Conservation (phyloP, 2,329 filamentous ascomycete genomes). For the Elsinoe ampelina region DNA sequence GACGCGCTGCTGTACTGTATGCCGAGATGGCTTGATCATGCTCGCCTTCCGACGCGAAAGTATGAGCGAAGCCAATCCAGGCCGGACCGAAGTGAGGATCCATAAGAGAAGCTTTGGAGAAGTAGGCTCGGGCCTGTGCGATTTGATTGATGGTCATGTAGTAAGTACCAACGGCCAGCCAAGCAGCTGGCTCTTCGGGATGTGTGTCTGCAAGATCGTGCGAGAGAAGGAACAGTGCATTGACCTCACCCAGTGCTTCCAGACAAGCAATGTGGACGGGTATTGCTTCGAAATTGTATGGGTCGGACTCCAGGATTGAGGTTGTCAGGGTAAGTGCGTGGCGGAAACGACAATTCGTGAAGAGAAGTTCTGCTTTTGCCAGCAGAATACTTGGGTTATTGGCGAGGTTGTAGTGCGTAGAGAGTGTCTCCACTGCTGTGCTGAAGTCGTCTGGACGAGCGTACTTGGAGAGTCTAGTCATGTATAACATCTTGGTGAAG, state of each 20-base stretch:
- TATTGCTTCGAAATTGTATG: conserved; percentile 81
- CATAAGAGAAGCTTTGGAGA: conserved; percentile 95
- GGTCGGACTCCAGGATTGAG: conserved; percentile 69
- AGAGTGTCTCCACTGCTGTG: conserved; percentile 78
- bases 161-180: conserved; percentile 90
- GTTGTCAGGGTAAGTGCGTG: conserved; percentile 79
- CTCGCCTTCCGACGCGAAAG: conserved; percentile 93
- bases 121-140: conserved; percentile 87
- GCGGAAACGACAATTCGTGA: conserved; percentile 87
- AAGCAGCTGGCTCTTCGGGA: conserved; percentile 82
- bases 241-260: conserved; percentile 77
- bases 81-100: conserved; percentile 94
- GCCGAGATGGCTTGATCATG: conserved; percentile 97
- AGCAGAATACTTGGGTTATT: conserved; percentile 84
- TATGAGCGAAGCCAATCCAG: conserved; percentile 98
- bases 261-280: conserved; percentile 87
- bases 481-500: conserved; percentile 94
- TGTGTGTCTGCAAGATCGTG: conserved; percentile 89
- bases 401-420: conserved; percentile 82
- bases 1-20: conserved; percentile 84
- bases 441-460: conserved; percentile 75
- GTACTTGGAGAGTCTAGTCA: conserved; percentile 90
- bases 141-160: conserved; percentile 85
- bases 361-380: conserved; percentile 80
- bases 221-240: conserved; percentile 80